These are phyloP conservation scores for Neurospora sp. DNA, from an alignment of 495 filamentous ascomycete genomes.

Conservation along the genomic window DNA sequence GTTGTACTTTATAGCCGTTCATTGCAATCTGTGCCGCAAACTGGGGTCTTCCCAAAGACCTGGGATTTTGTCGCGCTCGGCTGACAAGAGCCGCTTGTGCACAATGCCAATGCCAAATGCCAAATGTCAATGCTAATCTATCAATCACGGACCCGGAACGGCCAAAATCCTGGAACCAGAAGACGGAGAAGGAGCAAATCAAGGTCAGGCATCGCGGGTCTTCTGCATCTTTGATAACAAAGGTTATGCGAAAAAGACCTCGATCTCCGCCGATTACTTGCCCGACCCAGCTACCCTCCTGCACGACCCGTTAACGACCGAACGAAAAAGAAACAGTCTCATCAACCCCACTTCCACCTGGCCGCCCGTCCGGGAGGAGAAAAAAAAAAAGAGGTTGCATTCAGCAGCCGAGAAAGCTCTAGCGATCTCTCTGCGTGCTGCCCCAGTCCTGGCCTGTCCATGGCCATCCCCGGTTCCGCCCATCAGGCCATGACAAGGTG, in stretches of 20 bases:
- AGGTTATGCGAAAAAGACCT: not conserved
- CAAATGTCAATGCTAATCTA: not conserved
- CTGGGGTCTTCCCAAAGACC: not conserved
- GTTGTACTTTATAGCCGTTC: not conserved
- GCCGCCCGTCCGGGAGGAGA: not conserved
- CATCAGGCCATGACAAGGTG: not conserved
- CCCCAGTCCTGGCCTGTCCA: not conserved
- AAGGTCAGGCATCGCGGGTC: not conserved
- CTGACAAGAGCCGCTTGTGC: not conserved
- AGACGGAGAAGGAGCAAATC: not conserved
- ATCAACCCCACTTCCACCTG: not conserved
- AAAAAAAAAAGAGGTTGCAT: not conserved
- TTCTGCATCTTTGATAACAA: not conserved
- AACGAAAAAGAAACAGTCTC: not conserved
- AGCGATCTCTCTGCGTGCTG: not conserved
- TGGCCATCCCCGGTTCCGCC: not conserved
- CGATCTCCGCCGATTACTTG: not conserved
- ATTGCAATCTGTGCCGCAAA: not conserved
- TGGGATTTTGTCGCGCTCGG: not conserved
- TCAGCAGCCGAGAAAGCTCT: not conserved
- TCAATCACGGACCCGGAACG: not conserved
- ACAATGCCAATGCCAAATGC: not conserved
- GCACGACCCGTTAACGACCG: not conserved
- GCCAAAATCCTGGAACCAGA: not conserved
- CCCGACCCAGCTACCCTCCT: not conserved